phyloP scores from a whole-genome alignment of 768 basidiomycete species.

The Tulasnella sp. region DNA sequence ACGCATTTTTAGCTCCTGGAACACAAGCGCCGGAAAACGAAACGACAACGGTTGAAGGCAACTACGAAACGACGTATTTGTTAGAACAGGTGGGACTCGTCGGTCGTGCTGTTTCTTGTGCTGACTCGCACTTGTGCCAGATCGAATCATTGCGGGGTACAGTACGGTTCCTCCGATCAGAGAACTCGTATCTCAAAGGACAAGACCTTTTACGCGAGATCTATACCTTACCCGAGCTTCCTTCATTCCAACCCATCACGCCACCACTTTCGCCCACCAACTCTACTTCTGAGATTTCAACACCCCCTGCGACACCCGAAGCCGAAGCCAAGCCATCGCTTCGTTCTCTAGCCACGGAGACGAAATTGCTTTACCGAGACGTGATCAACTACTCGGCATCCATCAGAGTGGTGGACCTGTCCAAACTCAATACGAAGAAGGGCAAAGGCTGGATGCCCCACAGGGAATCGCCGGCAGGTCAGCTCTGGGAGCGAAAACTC shows the following conservation, averaged over 20 bases:
- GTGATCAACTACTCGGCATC: slow-evolving; percentile 76
- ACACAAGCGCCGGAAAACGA: slow-evolving; percentile 45
- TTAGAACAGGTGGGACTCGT: slow-evolving; percentile 58
- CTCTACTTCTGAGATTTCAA: not conserved
- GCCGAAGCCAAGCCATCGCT: slow-evolving; percentile 33
- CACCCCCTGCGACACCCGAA: slow-evolving; percentile 14
- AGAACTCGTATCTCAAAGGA: slow-evolving; percentile 88
- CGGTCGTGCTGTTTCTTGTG: slow-evolving; percentile 12
- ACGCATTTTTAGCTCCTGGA: slow-evolving; percentile 31
- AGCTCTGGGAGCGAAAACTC: slow-evolving; percentile 62
- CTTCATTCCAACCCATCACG: slow-evolving; percentile 35
- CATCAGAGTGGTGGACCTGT: slow-evolving; percentile 77
- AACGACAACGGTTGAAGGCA: slow-evolving; percentile 57
- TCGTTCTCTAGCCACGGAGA: slow-evolving; percentile 63
- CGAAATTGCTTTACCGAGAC: slow-evolving; percentile 77
- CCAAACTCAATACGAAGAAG: slow-evolving; percentile 26
- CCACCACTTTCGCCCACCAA: slow-evolving; percentile 45
- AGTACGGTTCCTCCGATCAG: slow-evolving; percentile 81
- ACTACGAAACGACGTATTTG: slow-evolving; percentile 74
- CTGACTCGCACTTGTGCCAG: slow-evolving; percentile 28
- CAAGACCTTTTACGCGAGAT: slow-evolving; percentile 82
- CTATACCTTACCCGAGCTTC: slow-evolving; percentile 55
- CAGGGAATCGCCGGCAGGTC: slow-evolving; percentile 70
- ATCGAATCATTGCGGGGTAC: slow-evolving; percentile 86
- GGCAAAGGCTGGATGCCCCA: slow-evolving; percentile 58